phyloP scores from a whole-genome alignment of 768 basidiomycete genomes.

The Collybia sordida region DNA sequence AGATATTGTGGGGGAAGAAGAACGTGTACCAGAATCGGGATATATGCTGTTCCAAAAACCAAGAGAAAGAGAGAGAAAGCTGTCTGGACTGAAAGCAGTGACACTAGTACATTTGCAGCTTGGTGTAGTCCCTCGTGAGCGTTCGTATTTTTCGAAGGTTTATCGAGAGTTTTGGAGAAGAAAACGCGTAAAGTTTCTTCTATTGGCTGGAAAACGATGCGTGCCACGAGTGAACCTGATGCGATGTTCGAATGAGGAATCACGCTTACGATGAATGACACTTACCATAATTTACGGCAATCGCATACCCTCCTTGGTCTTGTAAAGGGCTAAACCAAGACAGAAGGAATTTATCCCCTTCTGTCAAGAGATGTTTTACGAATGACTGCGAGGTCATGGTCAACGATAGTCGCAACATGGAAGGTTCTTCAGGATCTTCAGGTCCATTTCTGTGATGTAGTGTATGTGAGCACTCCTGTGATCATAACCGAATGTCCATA shows the following conservation, averaged over 20 bases:
- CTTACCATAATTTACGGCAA: conserved; percentile 94
- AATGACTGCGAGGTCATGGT: conserved; percentile 89
- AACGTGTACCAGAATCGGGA: conserved; percentile 65
- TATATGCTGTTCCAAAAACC: conserved; percentile 74
- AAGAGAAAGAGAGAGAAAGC: conserved; percentile 68
- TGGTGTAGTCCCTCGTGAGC: conserved; percentile 24
- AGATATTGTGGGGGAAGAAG: conserved; percentile 72
- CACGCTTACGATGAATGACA: background rate
- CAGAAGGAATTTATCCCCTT: conserved; percentile 90
- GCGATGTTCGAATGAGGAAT: background rate
- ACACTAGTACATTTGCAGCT: conserved; percentile 51
- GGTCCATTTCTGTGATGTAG: too few species aligned
- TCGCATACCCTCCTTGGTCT: conserved; percentile 93
- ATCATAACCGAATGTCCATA: conserved; percentile 3
- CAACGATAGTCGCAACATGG: conserved; percentile 49
- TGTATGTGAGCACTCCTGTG: too few species aligned
- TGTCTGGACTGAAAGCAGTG: conserved; percentile 66
- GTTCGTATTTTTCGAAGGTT: conserved; percentile 9
- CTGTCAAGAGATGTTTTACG: conserved; percentile 93
- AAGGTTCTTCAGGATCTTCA: background rate
- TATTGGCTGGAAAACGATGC: conserved; percentile 92
- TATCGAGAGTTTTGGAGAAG: conserved; percentile 67
- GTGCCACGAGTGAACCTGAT: conserved; percentile 86
- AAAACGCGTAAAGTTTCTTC: conserved; percentile 91
- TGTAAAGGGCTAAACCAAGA: conserved; percentile 80